These are phyloP conservation scores for Perkinsus marinus DNA, from an alignment of 169 alveolate genomes.

Conservation along the genomic window DNA sequence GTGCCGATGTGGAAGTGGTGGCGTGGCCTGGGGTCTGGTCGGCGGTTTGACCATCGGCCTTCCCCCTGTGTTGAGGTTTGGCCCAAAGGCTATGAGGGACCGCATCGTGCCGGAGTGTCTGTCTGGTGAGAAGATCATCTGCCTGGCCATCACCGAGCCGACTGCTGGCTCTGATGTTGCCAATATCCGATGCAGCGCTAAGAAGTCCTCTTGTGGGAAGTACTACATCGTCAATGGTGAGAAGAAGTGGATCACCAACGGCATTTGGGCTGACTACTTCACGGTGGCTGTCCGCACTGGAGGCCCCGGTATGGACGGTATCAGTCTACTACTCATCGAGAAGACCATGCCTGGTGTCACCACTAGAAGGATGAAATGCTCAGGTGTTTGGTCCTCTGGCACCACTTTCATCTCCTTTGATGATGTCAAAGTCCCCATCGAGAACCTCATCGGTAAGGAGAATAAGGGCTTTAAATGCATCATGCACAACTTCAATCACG, in stretches of 20 bases:
- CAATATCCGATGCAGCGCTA: slow-evolving; percentile 13
- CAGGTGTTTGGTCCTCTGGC: slow-evolving; percentile 29
- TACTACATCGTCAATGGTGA: slow-evolving; percentile 23
- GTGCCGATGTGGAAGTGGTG: slow-evolving; percentile 13
- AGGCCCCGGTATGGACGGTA: slow-evolving; percentile 26
- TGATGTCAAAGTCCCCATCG: slow-evolving; percentile 18
- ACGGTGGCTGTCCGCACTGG: slow-evolving; percentile 32
- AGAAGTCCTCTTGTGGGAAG: slow-evolving; percentile 11
- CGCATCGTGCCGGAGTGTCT: background rate
- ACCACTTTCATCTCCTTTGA: slow-evolving; percentile 31
- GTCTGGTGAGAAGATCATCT: slow-evolving; percentile 18
- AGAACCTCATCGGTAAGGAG: slow-evolving; percentile 22
- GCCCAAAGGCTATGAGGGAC: slow-evolving; percentile 7
- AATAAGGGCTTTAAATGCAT: slow-evolving; percentile 17
- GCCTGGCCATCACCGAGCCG: slow-evolving; percentile 26
- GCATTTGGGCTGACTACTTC: slow-evolving; percentile 27
- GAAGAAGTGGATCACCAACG: slow-evolving; percentile 33
- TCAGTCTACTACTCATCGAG: slow-evolving; percentile 19
- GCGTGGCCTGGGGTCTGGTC: slow-evolving; percentile 25
- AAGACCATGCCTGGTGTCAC: slow-evolving; percentile 18
- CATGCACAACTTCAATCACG: slow-evolving; percentile 18
- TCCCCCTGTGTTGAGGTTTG: slow-evolving; percentile 24
- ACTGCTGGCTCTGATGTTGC: slow-evolving; percentile 22
- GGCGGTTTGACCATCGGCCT: slow-evolving; percentile 24
- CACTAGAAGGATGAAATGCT: slow-evolving; percentile 25